Base-by-base conservation (phyloP, 2,329 filamentous ascomycete species). In the Myriosclerotinia scirpicola region DNA sequence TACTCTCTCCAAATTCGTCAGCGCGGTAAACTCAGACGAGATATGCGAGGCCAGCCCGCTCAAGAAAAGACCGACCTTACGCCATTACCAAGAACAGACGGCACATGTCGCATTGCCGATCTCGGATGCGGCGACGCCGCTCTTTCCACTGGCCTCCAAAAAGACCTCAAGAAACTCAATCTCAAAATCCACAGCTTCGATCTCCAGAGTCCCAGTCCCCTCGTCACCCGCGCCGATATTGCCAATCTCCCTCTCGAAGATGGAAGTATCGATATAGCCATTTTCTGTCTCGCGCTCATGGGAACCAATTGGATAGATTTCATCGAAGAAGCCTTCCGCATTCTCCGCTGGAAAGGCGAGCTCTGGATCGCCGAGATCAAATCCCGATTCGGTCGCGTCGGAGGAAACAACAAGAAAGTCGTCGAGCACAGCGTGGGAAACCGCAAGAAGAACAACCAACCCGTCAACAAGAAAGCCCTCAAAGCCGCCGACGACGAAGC, bases 241-340 rank as follows among this genome's bases (percentile, higher is more conserved):
- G 90, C 93, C 40, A 85, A 90, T 68, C 81, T 99, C 1, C 94
- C 94, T 0, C 81, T 97, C 0, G 81, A 82, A 6, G 88, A 93
- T 72, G 89, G 87, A 54, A 87, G 85, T 69, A 88, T 93, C 69
- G 93, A 99, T 77, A 84, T 99, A 6, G 91, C 91, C 59, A 89
- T 99, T 72, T 98, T 98, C 82, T 99, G 95, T 78, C 85, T 99
- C 42, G 95, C 94, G 60, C 86, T 99, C 67, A 99, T 99, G 95
- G 95, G 95, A 75, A 99, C 95, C 65, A 99, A 99, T 80, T 99
- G 95, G 94, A 85, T 96, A 64, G 89, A 92, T 73, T 98, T 99
- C 77, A 86, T 99, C 74, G 95, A 98, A 79, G 95, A 99, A 80
- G 94, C 94, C 17, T 96, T 92, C 81, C 89, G 95, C 64, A 84